These are phyloP conservation scores for Serendipita sp. DNA, from an alignment of 768 basidiomycete genomes.

Conservation along the genomic window DNA sequence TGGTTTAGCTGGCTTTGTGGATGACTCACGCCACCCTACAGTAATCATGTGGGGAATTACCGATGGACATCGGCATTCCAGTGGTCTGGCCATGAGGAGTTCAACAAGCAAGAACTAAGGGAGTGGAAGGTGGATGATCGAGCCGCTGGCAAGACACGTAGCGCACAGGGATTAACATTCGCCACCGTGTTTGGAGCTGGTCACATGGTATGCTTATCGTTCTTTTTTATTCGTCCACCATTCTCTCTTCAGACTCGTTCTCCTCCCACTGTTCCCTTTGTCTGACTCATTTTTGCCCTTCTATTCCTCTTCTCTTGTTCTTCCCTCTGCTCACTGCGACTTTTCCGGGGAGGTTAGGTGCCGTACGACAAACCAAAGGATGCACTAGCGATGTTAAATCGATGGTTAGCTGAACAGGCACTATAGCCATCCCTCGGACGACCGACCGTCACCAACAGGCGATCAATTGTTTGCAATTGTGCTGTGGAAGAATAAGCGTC, in stretches of 20 bases:
- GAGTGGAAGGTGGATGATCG: constrained; percentile 41
- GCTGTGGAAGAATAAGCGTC: too few species aligned
- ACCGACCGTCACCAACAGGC: too few species aligned
- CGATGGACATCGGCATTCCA: constrained; percentile 57
- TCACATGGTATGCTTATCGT: constrained; percentile 39
- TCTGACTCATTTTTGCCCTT: too few species aligned
- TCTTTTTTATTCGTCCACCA: too few species aligned
- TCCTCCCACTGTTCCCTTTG: too few species aligned
- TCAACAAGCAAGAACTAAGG: constrained; percentile 26
- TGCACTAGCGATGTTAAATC: constrained; percentile 41
- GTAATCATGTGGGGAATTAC: constrained; percentile 48
- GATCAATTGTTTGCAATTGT: too few species aligned
- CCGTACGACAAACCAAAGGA: constrained; percentile 55
- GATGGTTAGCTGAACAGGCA: constrained; percentile 36
- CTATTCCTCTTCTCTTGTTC: constrained; percentile 4
- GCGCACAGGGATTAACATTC: constrained; percentile 41
- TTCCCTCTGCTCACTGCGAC: background rate
- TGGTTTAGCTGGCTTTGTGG: background rate
- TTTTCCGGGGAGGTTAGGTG: constrained; percentile 22
- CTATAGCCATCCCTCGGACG: constrained; percentile 18
- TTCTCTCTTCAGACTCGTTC: background rate
- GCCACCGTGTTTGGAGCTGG: constrained; percentile 50
- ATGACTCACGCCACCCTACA: constrained; percentile 11
- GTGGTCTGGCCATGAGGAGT: constrained; percentile 48
- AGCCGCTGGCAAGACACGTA: constrained; percentile 40